Evolutionary conservation across 257 asterid genomes (phyloP).

Genomic region (Gentiana straminea): DNA sequence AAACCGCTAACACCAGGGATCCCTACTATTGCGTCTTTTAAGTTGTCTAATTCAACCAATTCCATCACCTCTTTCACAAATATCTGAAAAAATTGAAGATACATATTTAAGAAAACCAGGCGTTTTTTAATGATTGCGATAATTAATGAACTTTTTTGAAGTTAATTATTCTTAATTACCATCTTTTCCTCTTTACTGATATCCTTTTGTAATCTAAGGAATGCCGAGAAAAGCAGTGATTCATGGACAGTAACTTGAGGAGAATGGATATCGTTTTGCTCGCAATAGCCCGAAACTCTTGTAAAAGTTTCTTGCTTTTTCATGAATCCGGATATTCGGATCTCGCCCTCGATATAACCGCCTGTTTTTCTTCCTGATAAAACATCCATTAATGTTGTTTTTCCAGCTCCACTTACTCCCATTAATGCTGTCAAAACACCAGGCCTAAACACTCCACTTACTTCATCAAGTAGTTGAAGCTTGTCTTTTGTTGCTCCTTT

Average conservation of each 20-base stretch:
- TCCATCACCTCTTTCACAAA: conserved; percentile 23
- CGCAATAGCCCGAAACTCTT: conserved; percentile 9
- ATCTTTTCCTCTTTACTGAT: background rate
- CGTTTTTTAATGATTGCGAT: background rate
- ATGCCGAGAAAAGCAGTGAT: conserved; percentile 10
- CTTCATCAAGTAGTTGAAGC: conserved; percentile 2
- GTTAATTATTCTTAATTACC: background rate
- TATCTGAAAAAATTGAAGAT: background rate
- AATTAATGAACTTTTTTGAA: background rate
- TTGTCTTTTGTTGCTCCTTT: background rate
- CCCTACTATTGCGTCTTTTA: conserved; percentile 64
- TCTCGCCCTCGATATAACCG: conserved; percentile 6
- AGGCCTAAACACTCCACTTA: conserved; percentile 9
- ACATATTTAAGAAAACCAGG: background rate
- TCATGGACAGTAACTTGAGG: conserved; percentile 9
- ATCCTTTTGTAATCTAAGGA: conserved; percentile 5
- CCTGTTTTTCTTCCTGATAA: conserved; percentile 12
- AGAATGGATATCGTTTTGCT: conserved; percentile 13
- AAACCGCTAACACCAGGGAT: conserved; percentile 80
- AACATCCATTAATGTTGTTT: conserved; percentile 11
- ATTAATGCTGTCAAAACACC: conserved; percentile 10
- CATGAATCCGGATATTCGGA: conserved; percentile 3
- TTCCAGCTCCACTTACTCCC: conserved; percentile 14
- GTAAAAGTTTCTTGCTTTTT: conserved; percentile 13
- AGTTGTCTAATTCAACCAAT: conserved; percentile 52